Base-by-base conservation (phyloP, 805 yeast genomes). In the Metschnikowia borealis region DNA sequence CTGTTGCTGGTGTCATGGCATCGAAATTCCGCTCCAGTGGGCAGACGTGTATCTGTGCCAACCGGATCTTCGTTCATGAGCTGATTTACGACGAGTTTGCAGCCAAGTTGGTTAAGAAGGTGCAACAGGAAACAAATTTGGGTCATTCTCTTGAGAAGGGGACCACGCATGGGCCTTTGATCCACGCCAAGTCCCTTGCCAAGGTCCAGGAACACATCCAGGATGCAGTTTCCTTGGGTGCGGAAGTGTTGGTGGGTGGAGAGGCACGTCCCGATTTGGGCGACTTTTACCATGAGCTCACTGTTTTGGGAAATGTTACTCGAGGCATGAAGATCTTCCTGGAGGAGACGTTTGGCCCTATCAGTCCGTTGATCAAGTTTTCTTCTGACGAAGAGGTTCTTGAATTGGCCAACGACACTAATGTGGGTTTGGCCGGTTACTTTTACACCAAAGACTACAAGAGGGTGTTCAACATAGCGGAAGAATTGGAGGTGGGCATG, bases 341-440 rank as follows among this genome's bases (percentile, higher is more conserved):
- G n/a, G 90, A 86, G 58, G 95, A 87, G 65, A 86, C 91, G 2
- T 87, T 87, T 64, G 95, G 94, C 2, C 95, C 95, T 2, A 73
- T 87, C 15, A 87, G 87, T 17, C 87, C 89, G 1, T 66, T 88
- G 46, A 78, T 85, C 62, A 79, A 78, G 61, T 87, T 87, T 62
- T 63, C 66, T 38, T 65, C 82, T n/a, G 86, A 80, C 44, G 84
- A 82, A 41, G 87, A 85, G 62, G 91, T 80, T 4, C 45, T 87
- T 7, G 65, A 61, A 47, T 61, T 73, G 50, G 91, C 94, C 21
- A 88, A 88, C 67, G 74, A 74, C 54, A 79, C 84, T 8, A 82
- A 79, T 11, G 87, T 81, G 38, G 96, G 95, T 17, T 76, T 87
- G 47, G 92, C 94, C 2, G 88, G 88, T 14, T 88, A 88, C 64